A percentile compares a stretch with the other conserved stretches of the same genome.
Conservation (phyloP, 345 rosid species). For the Acer negundo region DNA sequence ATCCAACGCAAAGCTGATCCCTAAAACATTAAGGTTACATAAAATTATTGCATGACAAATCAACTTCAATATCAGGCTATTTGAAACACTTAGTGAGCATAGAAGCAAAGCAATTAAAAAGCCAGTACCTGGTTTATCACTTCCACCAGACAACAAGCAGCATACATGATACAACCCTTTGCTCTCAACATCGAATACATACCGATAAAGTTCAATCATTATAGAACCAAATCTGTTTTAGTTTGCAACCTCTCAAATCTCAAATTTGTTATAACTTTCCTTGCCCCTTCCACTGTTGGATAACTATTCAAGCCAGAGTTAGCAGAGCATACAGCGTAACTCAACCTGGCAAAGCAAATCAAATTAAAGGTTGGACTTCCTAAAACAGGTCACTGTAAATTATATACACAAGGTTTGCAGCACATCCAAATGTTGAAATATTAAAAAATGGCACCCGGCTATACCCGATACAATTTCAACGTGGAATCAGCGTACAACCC, state of each 20-base stretch:
- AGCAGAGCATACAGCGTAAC: slow-evolving; percentile 32
- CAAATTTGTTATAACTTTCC: too few species aligned
- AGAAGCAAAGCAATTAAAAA: not conserved
- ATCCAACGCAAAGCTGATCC: not conserved
- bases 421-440: not conserved
- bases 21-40: not conserved
- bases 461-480: slow-evolving; percentile 15
- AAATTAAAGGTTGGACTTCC: too few species aligned
- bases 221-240: too few species aligned
- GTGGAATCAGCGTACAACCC: slow-evolving; percentile 54
- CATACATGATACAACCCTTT: slow-evolving; percentile 42
- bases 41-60: not conserved
- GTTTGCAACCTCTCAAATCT: too few species aligned
- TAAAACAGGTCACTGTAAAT: too few species aligned
- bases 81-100: not conserved
- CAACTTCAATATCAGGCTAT: not conserved
- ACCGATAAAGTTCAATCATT: slow-evolving; percentile 31
- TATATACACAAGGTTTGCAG: slow-evolving; percentile 14
- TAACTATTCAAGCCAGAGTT: slow-evolving; percentile 38
- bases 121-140: slow-evolving; percentile 8
- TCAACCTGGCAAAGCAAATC: too few species aligned
- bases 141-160: slow-evolving; percentile 38
- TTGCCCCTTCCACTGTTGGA: too few species aligned
- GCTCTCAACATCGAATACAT: slow-evolving; percentile 65
- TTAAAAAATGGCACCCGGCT: not conserved